Percentiles rank a stretch among this genome's conserved stretches.
phyloP scores from a whole-genome alignment of 164 flowering plant genomes.

The Magnolia sinica region DNA sequence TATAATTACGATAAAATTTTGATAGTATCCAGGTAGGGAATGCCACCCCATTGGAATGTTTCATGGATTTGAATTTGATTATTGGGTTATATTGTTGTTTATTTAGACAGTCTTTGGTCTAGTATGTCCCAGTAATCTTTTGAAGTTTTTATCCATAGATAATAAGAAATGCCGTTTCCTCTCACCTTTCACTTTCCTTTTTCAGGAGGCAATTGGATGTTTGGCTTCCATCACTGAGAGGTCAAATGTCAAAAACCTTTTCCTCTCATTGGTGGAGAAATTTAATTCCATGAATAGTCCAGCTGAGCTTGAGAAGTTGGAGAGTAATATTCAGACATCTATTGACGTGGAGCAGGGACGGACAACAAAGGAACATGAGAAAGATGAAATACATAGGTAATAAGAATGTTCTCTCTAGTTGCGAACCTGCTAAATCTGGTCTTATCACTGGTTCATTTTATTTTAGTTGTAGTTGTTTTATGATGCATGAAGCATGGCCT shows the following conservation, averaged over 20 bases:
- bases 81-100: not conserved
- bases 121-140: not conserved
- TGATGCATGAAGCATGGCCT: not conserved
- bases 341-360: constrained; percentile 22
- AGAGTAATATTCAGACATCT: constrained; percentile 11
- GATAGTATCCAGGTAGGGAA: not conserved
- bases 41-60: not conserved
- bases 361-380: constrained; percentile 1
- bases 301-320: constrained; percentile 29
- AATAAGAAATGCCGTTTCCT: not conserved
- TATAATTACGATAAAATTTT: too few species aligned
- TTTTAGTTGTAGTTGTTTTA: not conserved
- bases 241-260: constrained; percentile 46
- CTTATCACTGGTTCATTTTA: too few species aligned
- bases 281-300: constrained; percentile 24
- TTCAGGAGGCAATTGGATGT: constrained; percentile 75
- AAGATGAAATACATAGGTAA: constrained; percentile 39
- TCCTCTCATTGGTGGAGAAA: constrained; percentile 48
- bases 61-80: not conserved
- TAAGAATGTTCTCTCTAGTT: not conserved
- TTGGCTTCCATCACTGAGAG: constrained; percentile 70
- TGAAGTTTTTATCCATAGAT: not conserved
- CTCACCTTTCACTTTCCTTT: not conserved
- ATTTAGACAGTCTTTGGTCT: not conserved
- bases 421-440: too few species aligned